Evolutionary conservation across 345 rosid genomes (phyloP).

Genomic region (Brassica rapa): DNA sequence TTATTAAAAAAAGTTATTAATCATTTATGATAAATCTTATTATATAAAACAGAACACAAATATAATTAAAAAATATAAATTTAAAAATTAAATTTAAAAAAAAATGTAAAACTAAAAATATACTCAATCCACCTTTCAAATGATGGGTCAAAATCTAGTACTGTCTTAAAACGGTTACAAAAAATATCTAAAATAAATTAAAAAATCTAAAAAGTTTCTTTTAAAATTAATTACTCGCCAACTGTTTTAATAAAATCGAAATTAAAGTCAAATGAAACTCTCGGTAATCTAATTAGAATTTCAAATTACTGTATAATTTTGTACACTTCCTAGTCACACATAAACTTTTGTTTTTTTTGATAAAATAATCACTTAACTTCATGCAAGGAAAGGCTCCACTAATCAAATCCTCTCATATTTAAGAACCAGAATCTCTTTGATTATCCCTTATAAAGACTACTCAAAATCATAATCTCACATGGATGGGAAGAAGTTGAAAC

Average conservation of each 20-base stretch:
- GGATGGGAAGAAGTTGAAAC: conserved; percentile 27
- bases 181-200: too few species aligned
- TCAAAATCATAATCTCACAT: not conserved
- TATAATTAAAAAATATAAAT: too few species aligned
- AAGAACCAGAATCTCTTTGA: not conserved
- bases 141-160: too few species aligned
- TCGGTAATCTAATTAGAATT: not conserved
- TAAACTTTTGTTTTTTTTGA: not conserved
- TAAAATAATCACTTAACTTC: not conserved
- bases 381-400: not conserved
- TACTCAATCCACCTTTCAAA: too few species aligned
- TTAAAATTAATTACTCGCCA: conserved; percentile 1
- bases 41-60: too few species aligned
- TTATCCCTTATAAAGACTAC: not conserved
- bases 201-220: not conserved
- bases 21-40: too few species aligned
- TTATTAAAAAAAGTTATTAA: too few species aligned
- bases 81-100: too few species aligned
- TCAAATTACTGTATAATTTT: not conserved
- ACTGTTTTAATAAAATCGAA: not conserved
- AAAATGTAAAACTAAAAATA: too few species aligned
- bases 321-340: conserved; percentile 15
- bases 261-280: conserved; percentile 17
- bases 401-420: not conserved
- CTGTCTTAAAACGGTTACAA: too few species aligned